Conservation (phyloP, 192 early-diverging fungal species). For the Backusella mclennaniae region DNA sequence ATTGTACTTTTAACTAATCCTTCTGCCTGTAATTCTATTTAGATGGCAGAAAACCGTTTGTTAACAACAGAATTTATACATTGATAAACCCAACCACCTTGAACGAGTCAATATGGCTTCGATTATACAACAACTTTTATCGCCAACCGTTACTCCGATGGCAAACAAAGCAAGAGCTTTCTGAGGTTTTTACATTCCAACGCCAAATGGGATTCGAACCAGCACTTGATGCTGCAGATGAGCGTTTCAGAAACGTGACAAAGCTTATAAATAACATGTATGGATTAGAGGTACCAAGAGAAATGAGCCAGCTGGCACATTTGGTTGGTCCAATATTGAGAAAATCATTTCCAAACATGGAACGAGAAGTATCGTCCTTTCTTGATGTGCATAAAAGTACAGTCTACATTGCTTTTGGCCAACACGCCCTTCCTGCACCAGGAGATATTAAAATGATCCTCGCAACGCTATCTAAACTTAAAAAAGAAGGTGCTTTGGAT, state of each 20-base stretch:
- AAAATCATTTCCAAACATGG: constrained; percentile 14
- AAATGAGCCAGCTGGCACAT: constrained; percentile 17
- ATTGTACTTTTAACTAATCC: background rate
- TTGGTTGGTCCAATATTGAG: constrained; percentile 35
- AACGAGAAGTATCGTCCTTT: background rate
- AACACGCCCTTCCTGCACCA: background rate
- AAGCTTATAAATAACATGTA: constrained; percentile 27
- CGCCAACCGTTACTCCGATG: background rate
- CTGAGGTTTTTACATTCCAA: background rate
- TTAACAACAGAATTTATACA: background rate
- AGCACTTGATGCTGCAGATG: background rate
- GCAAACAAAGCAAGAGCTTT: background rate
- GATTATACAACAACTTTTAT: background rate
- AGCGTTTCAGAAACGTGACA: background rate
- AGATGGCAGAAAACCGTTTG: background rate
- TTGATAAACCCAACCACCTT: background rate
- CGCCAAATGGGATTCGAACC: background rate
- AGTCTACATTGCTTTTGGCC: constrained; percentile 37
- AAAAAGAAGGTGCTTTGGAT: constrained; percentile 25
- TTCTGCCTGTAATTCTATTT: too few species aligned
- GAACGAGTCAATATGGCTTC: background rate
- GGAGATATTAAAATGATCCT: constrained; percentile 16
- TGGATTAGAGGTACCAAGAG: constrained; percentile 22
- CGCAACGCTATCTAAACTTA: background rate
- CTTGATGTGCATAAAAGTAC: constrained; percentile 19